Evolutionary conservation across 2,329 filamentous ascomycete genomes (phyloP).

Genomic region (Fusarium sp.): DNA sequence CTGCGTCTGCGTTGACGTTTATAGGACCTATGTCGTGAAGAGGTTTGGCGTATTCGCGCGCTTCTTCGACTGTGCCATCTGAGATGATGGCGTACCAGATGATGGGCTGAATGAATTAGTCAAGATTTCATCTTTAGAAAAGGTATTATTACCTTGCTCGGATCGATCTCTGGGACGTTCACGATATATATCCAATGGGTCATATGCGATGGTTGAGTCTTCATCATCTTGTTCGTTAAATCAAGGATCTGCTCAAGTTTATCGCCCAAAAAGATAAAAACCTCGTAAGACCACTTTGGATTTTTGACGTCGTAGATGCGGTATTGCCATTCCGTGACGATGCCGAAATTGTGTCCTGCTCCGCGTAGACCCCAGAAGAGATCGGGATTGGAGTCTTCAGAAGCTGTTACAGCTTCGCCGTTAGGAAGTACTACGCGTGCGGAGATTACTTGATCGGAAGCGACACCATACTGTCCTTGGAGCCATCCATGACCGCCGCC

Average conservation of each 20-base stretch:
- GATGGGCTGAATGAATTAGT: conserved; percentile 47
- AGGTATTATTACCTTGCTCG: background rate
- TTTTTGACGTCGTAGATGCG: conserved; percentile 58
- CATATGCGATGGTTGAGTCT: conserved; percentile 26
- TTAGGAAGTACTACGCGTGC: conserved; percentile 16
- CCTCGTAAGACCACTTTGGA: conserved; percentile 53
- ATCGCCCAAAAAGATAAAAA: conserved; percentile 50
- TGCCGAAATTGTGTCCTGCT: conserved; percentile 67
- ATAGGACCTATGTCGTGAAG: conserved; percentile 55
- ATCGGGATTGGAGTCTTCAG: conserved; percentile 1
- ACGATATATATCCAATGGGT: conserved; percentile 35
- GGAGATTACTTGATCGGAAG: conserved; percentile 28
- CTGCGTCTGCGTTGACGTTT: conserved; percentile 42
- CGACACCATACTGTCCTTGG: conserved; percentile 22
- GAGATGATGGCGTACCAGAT: conserved; percentile 55
- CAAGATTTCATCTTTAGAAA: fast-evolving
- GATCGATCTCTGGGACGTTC: conserved; percentile 31
- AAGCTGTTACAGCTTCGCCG: conserved; percentile 21
- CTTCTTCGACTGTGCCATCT: conserved; percentile 52
- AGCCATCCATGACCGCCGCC: conserved; percentile 36
- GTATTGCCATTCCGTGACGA: conserved; percentile 56
- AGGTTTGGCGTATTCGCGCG: conserved; percentile 53
- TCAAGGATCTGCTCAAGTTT: conserved; percentile 33
- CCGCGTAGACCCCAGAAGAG: conserved; percentile 59
- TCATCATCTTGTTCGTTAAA: conserved; percentile 29